A percentile compares a stretch with the other conserved stretches of the same genome.
phyloP scores from a whole-genome alignment of 148 eudicot species.

The Pouteria glomerata region DNA sequence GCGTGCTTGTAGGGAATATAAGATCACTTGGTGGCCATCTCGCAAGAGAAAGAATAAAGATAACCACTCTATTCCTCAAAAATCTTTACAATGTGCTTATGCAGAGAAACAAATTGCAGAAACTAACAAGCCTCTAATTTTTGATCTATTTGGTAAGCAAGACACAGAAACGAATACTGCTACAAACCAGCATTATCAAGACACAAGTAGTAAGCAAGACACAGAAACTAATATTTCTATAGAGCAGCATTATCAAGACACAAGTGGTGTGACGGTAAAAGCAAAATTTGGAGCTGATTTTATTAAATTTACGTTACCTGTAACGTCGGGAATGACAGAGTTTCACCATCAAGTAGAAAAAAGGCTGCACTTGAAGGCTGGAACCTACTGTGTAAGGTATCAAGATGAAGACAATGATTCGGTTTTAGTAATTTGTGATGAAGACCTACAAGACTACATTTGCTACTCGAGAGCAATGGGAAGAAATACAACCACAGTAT shows the following conservation, averaged over 20 bases:
- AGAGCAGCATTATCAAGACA: no score
- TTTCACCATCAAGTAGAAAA: neutral
- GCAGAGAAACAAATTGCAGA: neutral
- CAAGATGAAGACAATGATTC: slow-evolving; percentile 83
- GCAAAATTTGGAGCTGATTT: neutral
- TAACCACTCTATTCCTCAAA: neutral
- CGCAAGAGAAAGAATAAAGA: neutral
- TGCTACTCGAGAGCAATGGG: neutral
- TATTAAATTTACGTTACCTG: neutral
- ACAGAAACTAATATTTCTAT: no score
- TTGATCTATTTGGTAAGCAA: neutral
- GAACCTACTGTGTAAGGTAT: slow-evolving; percentile 76
- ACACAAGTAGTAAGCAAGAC: no score
- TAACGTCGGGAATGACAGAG: neutral
- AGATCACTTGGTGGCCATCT: slow-evolving; percentile 1
- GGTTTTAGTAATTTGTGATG: slow-evolving; percentile 67
- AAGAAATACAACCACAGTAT: neutral
- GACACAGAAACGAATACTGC: neutral
- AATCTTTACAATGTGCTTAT: neutral
- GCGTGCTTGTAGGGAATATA: neutral
- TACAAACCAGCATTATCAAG: neutral
- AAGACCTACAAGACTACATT: slow-evolving; percentile 36
- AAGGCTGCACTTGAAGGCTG: slow-evolving; percentile 48
- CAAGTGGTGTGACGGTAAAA: neutral
- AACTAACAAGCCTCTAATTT: neutral